These are phyloP conservation scores for Novymonas esmeraldas DNA, from an alignment of 208 protist species.

Conservation along the genomic window DNA sequence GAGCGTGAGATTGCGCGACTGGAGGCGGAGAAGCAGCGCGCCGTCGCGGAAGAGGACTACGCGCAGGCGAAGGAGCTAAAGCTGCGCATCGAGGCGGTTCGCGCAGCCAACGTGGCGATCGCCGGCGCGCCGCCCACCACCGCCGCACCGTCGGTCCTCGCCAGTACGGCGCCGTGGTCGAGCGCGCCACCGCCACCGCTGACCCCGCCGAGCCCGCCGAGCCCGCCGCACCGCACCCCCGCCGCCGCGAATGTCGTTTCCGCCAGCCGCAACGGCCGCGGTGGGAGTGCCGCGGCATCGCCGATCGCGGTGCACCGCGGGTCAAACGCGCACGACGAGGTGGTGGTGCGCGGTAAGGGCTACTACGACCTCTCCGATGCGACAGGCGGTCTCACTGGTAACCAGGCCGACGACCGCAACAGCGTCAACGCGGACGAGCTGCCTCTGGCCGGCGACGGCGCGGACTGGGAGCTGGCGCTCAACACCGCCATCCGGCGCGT, in stretches of 20 bases:
- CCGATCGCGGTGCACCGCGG: not conserved
- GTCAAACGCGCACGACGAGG: constrained; percentile 57
- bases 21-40: constrained; percentile 69
- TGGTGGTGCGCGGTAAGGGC: constrained; percentile 56
- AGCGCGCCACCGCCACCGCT: not conserved
- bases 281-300: not conserved
- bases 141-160: not conserved
- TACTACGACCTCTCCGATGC: constrained; percentile 61
- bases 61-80: constrained; percentile 81
- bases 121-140: constrained; percentile 1
- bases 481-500: constrained; percentile 55
- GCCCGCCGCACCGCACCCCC: not conserved
- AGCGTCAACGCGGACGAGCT: constrained; percentile 24
- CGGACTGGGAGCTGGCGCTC: constrained; percentile 73
- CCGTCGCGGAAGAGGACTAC: constrained; percentile 83
- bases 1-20: constrained; percentile 57
- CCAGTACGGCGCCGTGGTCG: not conserved
- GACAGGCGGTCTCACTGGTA: constrained; percentile 13
- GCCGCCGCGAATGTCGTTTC: not conserved
- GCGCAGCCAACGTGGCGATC: constrained; percentile 11
- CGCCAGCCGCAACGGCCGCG: not conserved
- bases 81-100: constrained; percentile 66
- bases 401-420: constrained; percentile 1
- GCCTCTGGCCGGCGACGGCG: constrained; percentile 39
- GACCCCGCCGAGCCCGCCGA: no score